A percentile compares a stretch with the other conserved stretches of the same genome.
These are phyloP conservation scores for Calonectria hongkongensis DNA, from an alignment of 2,329 filamentous ascomycete genomes.

Conservation along the genomic window DNA sequence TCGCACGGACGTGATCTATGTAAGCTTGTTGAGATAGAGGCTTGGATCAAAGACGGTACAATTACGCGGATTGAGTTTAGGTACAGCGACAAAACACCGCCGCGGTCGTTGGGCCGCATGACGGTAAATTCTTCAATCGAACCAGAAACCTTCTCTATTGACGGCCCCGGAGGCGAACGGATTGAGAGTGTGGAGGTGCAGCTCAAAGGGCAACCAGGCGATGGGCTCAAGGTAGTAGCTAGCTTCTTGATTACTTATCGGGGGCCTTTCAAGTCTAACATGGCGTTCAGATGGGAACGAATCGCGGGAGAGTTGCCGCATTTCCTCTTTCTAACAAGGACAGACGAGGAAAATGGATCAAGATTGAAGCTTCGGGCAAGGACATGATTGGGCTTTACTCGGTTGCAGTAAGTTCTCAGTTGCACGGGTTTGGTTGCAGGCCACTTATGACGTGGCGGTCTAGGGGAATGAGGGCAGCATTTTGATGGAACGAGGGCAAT, in stretches of 20 bases:
- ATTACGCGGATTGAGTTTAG: constrained; percentile 8
- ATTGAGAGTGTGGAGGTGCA: constrained; percentile 20
- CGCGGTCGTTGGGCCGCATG: neutral
- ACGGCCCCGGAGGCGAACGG: constrained; percentile 26
- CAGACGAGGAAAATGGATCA: neutral
- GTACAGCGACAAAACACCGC: neutral
- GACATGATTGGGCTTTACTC: constrained; percentile 21
- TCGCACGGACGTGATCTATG: constrained; percentile 4
- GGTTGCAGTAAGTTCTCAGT: constrained; percentile 13
- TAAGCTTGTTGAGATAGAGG: neutral
- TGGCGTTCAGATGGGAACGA: constrained; percentile 14
- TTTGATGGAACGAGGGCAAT: constrained; percentile 13
- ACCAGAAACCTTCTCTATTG: neutral
- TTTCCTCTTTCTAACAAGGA: neutral
- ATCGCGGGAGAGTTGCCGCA: constrained; percentile 7
- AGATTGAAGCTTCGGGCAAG: constrained; percentile 8
- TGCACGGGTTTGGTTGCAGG: neutral
- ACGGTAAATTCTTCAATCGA: neutral
- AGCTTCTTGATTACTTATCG: neutral
- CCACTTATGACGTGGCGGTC: constrained; percentile 15
- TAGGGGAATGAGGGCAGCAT: constrained; percentile 7
- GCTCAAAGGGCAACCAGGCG: neutral
- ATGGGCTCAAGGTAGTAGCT: constrained; percentile 23
- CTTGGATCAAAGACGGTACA: neutral
- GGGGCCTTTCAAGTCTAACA: neutral